Percentiles rank a stretch among this genome's conserved stretches.
Conservation (phyloP, 495 filamentous ascomycete species). For the Chaetomium tenue region DNA sequence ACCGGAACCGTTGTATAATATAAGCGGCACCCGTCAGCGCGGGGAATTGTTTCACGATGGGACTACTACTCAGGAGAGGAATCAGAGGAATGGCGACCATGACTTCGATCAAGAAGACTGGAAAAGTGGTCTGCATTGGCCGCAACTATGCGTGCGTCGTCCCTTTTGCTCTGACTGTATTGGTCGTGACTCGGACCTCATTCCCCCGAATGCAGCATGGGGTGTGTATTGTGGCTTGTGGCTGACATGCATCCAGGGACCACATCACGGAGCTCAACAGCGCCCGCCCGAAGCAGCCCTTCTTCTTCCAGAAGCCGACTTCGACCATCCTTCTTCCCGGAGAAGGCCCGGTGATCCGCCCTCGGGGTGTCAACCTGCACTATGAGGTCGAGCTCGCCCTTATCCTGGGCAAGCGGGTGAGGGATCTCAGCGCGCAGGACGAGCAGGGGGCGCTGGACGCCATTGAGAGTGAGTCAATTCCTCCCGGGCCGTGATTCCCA, state of each 20-base stretch:
- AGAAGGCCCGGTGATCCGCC: slow-evolving; percentile 78
- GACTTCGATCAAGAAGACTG: slow-evolving; percentile 64
- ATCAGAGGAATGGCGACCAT: slow-evolving; percentile 53
- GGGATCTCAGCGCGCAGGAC: slow-evolving; percentile 68
- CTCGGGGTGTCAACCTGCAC: slow-evolving; percentile 77
- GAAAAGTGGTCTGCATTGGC: slow-evolving; percentile 95
- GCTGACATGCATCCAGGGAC: slow-evolving; percentile 59
- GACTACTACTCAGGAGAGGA: slow-evolving; percentile 40
- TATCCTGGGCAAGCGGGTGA: slow-evolving; percentile 74
- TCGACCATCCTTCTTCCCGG: slow-evolving; percentile 75
- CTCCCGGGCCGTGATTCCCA: not conserved
- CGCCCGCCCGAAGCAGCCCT: slow-evolving; percentile 80
- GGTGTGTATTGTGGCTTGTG: not conserved
- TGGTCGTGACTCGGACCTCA: not conserved
- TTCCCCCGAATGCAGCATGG: not conserved
- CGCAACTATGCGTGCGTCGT: slow-evolving; percentile 87
- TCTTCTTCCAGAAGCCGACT: slow-evolving; percentile 97
- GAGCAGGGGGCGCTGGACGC: slow-evolving; percentile 60
- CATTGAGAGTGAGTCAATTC: slow-evolving; percentile 51
- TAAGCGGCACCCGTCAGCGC: not conserved
- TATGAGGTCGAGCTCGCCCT: slow-evolving; percentile 94
- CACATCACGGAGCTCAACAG: slow-evolving; percentile 93
- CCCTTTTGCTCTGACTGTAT: slow-evolving; percentile 8
- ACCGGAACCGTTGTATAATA: not conserved
- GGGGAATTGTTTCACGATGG: slow-evolving; percentile 33